These are phyloP conservation scores for Oryza glumipatula DNA, from an alignment of 176 grass and related monocot species.

Conservation along the genomic window DNA sequence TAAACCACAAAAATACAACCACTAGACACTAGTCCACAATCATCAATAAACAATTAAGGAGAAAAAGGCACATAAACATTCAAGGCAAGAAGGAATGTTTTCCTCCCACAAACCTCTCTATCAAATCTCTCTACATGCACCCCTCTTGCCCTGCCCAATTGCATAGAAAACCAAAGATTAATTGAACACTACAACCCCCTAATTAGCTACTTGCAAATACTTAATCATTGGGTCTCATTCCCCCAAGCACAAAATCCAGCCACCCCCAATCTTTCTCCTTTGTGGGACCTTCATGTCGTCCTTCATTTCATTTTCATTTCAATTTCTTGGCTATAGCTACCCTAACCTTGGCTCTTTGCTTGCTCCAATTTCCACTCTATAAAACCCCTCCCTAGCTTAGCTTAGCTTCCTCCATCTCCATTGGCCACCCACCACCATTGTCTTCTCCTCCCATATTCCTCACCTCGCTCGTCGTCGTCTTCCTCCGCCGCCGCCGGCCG, in stretches of 20 bases:
- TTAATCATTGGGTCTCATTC: constrained; percentile 28
- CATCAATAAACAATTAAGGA: background rate
- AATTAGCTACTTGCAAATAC: background rate
- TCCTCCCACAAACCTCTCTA: background rate
- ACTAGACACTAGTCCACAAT: background rate
- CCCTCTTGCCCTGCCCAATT: background rate
- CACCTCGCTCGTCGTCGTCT: background rate
- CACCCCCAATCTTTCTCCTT: background rate
- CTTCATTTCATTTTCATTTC: background rate
- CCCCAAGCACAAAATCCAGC: constrained; percentile 21
- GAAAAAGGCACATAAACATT: background rate
- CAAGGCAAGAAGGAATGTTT: background rate
- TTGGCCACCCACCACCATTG: background rate
- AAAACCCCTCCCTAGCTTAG: constrained; percentile 5
- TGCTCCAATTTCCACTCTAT: background rate
- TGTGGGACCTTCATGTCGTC: constrained; percentile 19
- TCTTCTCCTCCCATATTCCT: background rate
- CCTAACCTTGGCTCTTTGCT: background rate
- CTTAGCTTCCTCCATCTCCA: background rate
- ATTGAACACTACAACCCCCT: background rate
- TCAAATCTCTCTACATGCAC: background rate
- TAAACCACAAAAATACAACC: background rate
- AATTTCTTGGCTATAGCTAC: background rate
- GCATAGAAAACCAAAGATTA: background rate
- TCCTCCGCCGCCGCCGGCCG: background rate